These are phyloP conservation scores for Blastocladiella britannica DNA, from an alignment of 192 early-diverging fungal genomes.

Conservation along the genomic window DNA sequence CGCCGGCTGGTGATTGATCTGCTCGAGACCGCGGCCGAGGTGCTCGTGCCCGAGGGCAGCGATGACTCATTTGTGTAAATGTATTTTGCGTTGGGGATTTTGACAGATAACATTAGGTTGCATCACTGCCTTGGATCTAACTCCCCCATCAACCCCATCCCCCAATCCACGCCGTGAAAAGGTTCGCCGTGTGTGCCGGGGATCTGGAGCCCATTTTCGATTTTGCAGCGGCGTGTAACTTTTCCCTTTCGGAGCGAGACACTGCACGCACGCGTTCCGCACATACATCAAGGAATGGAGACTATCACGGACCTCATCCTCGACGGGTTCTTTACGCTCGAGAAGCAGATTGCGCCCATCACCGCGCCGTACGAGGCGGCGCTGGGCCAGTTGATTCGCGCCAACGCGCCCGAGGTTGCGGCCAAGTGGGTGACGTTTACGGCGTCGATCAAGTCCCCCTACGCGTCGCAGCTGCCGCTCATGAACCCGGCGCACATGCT, in stretches of 20 bases:
- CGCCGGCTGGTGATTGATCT: background rate
- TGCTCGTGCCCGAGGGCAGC: background rate
- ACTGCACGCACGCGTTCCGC: too few relatives aligned
- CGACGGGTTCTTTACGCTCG: background rate
- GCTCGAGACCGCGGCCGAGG: background rate
- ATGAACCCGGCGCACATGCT: slow-evolving; percentile 22
- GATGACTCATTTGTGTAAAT: too few relatives aligned
- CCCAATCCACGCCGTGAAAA: too few relatives aligned
- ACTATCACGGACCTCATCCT: background rate
- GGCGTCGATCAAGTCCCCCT: background rate
- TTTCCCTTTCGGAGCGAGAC: too few relatives aligned
- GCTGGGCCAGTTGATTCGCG: background rate
- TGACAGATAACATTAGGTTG: too few relatives aligned
- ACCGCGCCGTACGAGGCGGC: background rate
- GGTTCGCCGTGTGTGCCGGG: too few relatives aligned
- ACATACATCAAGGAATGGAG: too few relatives aligned
- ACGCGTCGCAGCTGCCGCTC: slow-evolving; percentile 11
- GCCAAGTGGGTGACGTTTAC: background rate
- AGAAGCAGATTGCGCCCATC: background rate
- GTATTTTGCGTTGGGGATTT: too few relatives aligned
- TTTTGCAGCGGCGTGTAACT: too few relatives aligned
- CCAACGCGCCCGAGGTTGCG: background rate
- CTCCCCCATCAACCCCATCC: too few relatives aligned
- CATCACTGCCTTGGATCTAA: too few relatives aligned
- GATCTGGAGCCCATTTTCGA: too few relatives aligned